Evolutionary conservation across 176 grass and related monocot species (phyloP), one percentile per base, ranked within the genome.

Genomic region (Neostapfia colusana): DNA sequence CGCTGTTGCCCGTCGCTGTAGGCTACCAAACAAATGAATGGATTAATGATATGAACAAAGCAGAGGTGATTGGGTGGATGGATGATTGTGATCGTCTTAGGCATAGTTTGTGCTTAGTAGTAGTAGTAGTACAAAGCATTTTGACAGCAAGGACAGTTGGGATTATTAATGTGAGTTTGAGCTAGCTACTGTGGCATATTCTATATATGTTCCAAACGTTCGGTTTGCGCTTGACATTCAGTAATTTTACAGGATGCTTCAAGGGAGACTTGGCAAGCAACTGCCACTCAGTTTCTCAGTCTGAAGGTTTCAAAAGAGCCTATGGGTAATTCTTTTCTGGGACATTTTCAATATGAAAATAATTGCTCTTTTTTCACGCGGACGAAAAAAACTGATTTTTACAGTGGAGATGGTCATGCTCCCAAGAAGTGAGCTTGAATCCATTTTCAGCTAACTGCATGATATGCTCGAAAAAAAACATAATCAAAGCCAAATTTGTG

Each of bases 1-100:
- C 81, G 11, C 63, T 84, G 81, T 64, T 79, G 70, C 54, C 64
- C 76, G 63, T 67, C 64, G 41, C 80, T 83, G 64, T 79, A 41
- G 81, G 45, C 65, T 70, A 88, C 70, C 18, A 50, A 77, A 77
- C 49, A 20, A 0, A 48, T 84, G 86, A 81, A 37, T 75, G 9
- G 36, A 4, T 48, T 10, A 11, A 43, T 43, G 80, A 34, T 74
- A 31, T 31, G 31, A 31, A 31, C 31, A 2, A 31, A 31, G 31
- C 31, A 31, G 31, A 31, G 31, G 31, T 31, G 31, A 31, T 31
- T 31, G 31, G 31, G 31, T 31, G 31, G 7, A 24, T 7, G 0
- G 64, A 8, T 50, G 0, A 58, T 55, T 25, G n/a, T 4, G n/a
- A 11, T 24, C 24, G 31, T 18, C 65, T 12, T n/a, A 5, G 10